Evolutionary conservation across 2,329 filamentous ascomycete species (phyloP), one percentile per base, ranked within the genome.

Genomic region (Hypocreales sp.): DNA sequence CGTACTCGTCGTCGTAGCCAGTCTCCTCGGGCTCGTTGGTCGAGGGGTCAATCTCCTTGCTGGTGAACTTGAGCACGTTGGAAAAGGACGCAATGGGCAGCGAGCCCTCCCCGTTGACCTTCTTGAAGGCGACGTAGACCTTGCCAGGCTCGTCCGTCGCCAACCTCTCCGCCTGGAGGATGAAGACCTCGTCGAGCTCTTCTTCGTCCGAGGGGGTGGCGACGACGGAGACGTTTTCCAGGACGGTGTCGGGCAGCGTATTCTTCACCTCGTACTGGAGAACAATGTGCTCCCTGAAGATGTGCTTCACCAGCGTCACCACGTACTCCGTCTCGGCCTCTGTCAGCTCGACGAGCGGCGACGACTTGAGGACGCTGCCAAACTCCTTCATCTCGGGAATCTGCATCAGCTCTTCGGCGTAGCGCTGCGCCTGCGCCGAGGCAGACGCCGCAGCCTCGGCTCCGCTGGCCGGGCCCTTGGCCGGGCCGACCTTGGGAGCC

Each of bases 251-350:
- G 9, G 82, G 78, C 8, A 98, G 66, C 3, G 90, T 98, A 61
- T 98, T 98, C 67, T 92, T 95, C 52, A 98, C 75, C 48, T 95
- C 82, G 53, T 90, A 98, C 48, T 98, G 90, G 29, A 98, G 61
- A 19, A 98, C 87, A 46, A 98, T 64, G 47, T 95, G 82, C 50
- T 93, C 82, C 59, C 92, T 92, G 74, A 94, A 98, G 45, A 98
- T 74, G 50, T 98, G 90, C 64, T 98, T 98, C 55, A 94, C 71
- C 14, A 90, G 76, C 20, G 70, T 75, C 34, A 98, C 90, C 27
- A 94, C 84, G 44, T 98, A 98, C 55, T 98, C 90, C 13, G 87
- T 95, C 57, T 95, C 90, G 28, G 83, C 82, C 53, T 98, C 90
- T 12, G 90, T 95, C 35, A 98, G 74, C 55, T 94, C 87, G 39